These are phyloP conservation scores for Globisporangium cederbergense DNA, from an alignment of 352 stramenopile species.

Conservation along the genomic window DNA sequence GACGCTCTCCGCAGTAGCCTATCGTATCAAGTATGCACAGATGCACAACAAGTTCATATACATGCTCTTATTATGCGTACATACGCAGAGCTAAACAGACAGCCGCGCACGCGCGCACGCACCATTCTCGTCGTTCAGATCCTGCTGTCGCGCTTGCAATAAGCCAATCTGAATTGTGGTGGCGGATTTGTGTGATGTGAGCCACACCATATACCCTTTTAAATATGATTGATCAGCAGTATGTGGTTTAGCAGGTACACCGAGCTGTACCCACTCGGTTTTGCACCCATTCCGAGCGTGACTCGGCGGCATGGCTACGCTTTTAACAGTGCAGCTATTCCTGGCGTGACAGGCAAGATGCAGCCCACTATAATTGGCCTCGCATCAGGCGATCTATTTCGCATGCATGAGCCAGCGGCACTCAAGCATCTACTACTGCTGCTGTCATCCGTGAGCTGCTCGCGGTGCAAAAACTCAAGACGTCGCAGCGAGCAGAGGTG, in stretches of 20 bases:
- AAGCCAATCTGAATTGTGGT: neutral
- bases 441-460: neutral
- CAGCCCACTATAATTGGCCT: neutral
- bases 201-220: neutral
- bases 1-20: constrained; percentile 8
- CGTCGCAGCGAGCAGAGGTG: neutral
- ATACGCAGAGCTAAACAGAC: neutral
- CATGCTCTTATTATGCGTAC: neutral
- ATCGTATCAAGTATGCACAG: neutral
- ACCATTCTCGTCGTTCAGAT: constrained; percentile 6
- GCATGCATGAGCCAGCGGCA: neutral
- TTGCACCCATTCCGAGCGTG: neutral
- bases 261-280: neutral
- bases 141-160: neutral
- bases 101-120: neutral
- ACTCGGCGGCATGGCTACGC: constrained; percentile 1
- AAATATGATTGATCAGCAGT: neutral
- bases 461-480: neutral
- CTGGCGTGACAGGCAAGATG: neutral
- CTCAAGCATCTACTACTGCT: too few species aligned
- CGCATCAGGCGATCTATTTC: neutral
- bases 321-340: neutral
- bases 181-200: constrained; percentile 1
- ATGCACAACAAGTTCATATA: neutral
- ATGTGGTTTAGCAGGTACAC: neutral